These are phyloP conservation scores for Pichia insulana DNA, from an alignment of 805 yeast species.

Conservation along the genomic window DNA sequence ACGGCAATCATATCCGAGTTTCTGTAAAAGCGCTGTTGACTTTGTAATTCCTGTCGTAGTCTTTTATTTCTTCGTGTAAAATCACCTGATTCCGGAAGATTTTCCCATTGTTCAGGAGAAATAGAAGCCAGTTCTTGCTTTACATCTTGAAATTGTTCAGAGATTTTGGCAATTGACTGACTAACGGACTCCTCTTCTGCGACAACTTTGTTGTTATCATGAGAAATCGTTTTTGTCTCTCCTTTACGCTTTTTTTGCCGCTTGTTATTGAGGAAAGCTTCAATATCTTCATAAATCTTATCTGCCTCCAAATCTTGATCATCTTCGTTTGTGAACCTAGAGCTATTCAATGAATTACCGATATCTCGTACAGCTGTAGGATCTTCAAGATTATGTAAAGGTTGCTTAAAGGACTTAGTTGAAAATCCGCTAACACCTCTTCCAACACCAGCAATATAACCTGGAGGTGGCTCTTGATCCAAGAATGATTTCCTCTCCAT, in stretches of 20 bases:
- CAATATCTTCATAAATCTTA: conserved; percentile 56
- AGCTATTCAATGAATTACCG: not conserved
- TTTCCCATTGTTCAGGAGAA: conserved; percentile 68
- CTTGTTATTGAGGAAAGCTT: conserved; percentile 34
- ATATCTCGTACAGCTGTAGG: not conserved
- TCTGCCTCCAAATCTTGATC: conserved; percentile 76
- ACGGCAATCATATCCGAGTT: conserved; percentile 63
- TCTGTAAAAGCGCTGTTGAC: conserved; percentile 65
- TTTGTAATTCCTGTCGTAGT: conserved; percentile 50
- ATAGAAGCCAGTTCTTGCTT: conserved; percentile 54
- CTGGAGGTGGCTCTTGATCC: conserved; percentile 80
- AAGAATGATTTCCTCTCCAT: conserved; percentile 59
- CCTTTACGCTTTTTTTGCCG: conserved; percentile 22
- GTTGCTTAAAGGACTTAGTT: conserved; percentile 63
- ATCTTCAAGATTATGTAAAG: conserved; percentile 15
- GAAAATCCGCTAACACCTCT: conserved; percentile 94
- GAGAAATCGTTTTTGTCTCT: conserved; percentile 8
- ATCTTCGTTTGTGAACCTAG: conserved; percentile 1
- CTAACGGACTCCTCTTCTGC: conserved; percentile 16
- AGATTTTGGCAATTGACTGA: conserved; percentile 27
- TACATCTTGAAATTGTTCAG: conserved; percentile 57
- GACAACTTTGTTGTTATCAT: conserved; percentile 8
- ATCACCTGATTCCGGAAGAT: conserved; percentile 82
- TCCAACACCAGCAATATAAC: conserved; percentile 87
- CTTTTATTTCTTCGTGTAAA: conserved; percentile 75